phyloP scores from a whole-genome alignment of 176 grass and related monocot genomes.

The Hyparrhenia diplandra region DNA sequence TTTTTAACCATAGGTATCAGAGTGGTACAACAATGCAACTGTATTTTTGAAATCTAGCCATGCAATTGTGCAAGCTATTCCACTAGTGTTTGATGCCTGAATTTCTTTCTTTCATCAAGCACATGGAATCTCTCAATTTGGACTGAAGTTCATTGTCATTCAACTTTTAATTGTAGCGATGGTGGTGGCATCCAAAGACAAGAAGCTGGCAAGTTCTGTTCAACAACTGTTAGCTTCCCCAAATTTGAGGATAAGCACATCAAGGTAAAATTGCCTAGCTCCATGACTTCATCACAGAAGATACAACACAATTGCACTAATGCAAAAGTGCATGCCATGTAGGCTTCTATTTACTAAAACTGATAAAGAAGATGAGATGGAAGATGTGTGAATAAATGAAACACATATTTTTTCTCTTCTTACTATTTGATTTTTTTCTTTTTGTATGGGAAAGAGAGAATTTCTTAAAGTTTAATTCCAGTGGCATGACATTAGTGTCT shows the following conservation, averaged over 20 bases:
- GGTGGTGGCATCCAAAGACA: slow-evolving; percentile 96
- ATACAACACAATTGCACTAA: neutral
- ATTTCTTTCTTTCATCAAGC: neutral
- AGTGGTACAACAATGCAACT: neutral
- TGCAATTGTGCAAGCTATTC: neutral
- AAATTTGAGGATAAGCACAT: slow-evolving; percentile 85
- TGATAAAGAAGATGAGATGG: neutral
- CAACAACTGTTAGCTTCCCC: slow-evolving; percentile 85
- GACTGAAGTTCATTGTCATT: neutral
- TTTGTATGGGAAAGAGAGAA: neutral
- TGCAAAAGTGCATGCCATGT: neutral
- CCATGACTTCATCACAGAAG: neutral
- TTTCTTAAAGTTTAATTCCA: neutral
- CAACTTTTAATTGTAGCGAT: slow-evolving; percentile 60
- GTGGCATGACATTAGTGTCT: neutral
- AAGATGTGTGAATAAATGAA: neutral
- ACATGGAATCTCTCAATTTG: neutral
- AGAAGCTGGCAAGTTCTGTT: slow-evolving; percentile 65
- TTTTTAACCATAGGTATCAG: neutral
- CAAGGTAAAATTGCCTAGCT: slow-evolving; percentile 49
- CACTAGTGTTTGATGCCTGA: neutral
- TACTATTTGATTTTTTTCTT: neutral
- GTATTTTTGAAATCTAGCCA: neutral
- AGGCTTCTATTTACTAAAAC: neutral
- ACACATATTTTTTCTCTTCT: neutral